These are phyloP conservation scores for Leccinum uliginosum DNA, from an alignment of 768 basidiomycete genomes.

Conservation along the genomic window DNA sequence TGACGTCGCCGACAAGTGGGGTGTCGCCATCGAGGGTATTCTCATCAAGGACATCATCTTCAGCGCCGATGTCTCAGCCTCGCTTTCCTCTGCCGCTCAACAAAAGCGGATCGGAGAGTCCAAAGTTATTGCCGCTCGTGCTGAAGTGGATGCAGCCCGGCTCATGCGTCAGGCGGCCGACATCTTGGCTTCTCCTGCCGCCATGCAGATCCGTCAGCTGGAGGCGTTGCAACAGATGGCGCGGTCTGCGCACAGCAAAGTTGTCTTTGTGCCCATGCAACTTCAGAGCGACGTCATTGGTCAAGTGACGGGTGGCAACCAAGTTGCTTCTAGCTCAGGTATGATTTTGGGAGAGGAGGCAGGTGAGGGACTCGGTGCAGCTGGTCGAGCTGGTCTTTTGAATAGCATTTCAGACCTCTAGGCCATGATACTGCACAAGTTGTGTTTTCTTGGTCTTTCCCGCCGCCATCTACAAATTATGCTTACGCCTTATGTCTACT, in stretches of 20 bases:
- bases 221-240: slow-evolving; percentile 97
- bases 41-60: slow-evolving; percentile 95
- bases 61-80: slow-evolving; percentile 83
- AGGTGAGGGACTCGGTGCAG: slow-evolving; percentile 22
- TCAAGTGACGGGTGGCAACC: slow-evolving; percentile 35
- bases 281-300: slow-evolving; percentile 68
- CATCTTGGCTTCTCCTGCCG: slow-evolving; percentile 89
- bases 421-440: neutral
- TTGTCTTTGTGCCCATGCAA: slow-evolving; percentile 93
- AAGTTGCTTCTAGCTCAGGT: slow-evolving; percentile 22
- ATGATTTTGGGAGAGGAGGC: slow-evolving; percentile 18
- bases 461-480: neutral
- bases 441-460: neutral
- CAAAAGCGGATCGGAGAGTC: slow-evolving; percentile 96
- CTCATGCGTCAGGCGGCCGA: slow-evolving; percentile 97
- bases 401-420: slow-evolving; percentile 24
- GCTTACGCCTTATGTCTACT: neutral
- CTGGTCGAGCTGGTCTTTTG: slow-evolving; percentile 25
- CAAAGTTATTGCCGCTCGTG: slow-evolving; percentile 93
- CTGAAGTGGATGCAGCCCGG: slow-evolving; percentile 91
- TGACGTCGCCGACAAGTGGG: slow-evolving; percentile 93
- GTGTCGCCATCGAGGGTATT: slow-evolving; percentile 94
- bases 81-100: slow-evolving; percentile 91
- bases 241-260: slow-evolving; percentile 81
- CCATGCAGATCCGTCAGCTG: slow-evolving; percentile 97